These are phyloP conservation scores for Fusarium tjaetaba DNA, from an alignment of 2,329 filamentous ascomycete species.

Conservation along the genomic window DNA sequence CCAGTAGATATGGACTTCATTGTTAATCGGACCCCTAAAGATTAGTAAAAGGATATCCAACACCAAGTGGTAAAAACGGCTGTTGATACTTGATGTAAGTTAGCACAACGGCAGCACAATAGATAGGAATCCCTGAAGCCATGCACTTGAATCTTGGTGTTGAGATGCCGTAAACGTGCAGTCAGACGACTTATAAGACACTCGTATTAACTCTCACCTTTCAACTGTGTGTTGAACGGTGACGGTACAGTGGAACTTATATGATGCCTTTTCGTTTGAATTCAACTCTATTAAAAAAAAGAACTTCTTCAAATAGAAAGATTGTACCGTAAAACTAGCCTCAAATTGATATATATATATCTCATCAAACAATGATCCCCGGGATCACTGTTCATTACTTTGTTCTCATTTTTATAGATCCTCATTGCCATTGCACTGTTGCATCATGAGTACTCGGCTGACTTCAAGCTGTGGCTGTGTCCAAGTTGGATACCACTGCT, in stretches of 20 bases:
- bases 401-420: conserved; percentile 41
- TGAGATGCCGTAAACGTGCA: no score
- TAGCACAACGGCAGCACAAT: neutral
- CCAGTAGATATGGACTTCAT: neutral
- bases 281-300: neutral
- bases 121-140: no score
- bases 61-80: neutral
- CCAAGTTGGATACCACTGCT: conserved; percentile 78
- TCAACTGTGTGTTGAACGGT: neutral
- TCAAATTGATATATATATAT: neutral
- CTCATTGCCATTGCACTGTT: conserved; percentile 72
- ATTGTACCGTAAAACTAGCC: neutral
- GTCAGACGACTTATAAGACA: neutral
- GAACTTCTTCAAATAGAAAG: neutral
- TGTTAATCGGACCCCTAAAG: neutral
- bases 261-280: neutral
- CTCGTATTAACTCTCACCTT: neutral
- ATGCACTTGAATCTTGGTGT: neutral
- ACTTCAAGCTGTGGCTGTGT: conserved; percentile 73
- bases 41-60: neutral
- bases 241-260: neutral
- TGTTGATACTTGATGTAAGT: neutral
- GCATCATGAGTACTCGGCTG: conserved; percentile 75
- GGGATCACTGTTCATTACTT: neutral
- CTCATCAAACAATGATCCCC: neutral